phyloP scores from a whole-genome alignment of 2,329 filamentous ascomycete species.

The Aspergillus sclerotialis region DNA sequence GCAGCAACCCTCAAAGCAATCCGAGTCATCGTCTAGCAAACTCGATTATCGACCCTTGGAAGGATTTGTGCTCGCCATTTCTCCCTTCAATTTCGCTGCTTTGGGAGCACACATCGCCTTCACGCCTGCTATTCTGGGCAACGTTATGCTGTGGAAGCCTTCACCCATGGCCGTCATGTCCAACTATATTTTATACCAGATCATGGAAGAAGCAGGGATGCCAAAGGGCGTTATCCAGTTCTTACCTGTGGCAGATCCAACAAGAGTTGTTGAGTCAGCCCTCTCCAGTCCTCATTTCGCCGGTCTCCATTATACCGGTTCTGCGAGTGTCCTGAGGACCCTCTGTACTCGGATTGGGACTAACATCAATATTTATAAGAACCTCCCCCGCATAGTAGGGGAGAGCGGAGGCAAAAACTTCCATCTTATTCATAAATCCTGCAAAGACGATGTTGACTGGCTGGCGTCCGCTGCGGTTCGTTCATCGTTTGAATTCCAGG shows the following conservation, averaged over 20 bases:
- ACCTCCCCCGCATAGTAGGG: conserved; percentile 78
- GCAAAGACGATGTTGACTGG: conserved; percentile 70
- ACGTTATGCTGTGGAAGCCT: conserved; percentile 92
- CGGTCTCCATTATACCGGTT: conserved; percentile 83
- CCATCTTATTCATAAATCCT: conserved; percentile 66
- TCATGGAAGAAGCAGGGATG: conserved; percentile 80
- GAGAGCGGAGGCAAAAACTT: conserved; percentile 92
- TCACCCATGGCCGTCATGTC: conserved; percentile 75
- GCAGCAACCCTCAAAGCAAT: conserved; percentile 75
- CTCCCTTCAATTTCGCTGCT: conserved; percentile 92
- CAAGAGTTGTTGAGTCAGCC: conserved; percentile 67
- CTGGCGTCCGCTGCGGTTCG: conserved; percentile 73
- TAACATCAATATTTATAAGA: conserved; percentile 67
- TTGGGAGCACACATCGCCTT: conserved; percentile 77
- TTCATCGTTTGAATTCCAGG: conserved; percentile 80
- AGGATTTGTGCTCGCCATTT: conserved; percentile 87
- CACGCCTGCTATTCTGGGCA: conserved; percentile 77
- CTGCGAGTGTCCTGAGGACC: conserved; percentile 77
- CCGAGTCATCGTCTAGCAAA: conserved; percentile 78
- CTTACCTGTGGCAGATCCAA: conserved; percentile 76
- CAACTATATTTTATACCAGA: conserved; percentile 80
- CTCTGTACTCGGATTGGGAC: conserved; percentile 81
- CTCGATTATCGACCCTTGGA: conserved; percentile 81
- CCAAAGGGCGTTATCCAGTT: conserved; percentile 85
- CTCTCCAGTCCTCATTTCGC: conserved; percentile 71